Base-by-base conservation (phyloP, 2,329 filamentous ascomycete species). In the Neofusicoccum sp. region DNA sequence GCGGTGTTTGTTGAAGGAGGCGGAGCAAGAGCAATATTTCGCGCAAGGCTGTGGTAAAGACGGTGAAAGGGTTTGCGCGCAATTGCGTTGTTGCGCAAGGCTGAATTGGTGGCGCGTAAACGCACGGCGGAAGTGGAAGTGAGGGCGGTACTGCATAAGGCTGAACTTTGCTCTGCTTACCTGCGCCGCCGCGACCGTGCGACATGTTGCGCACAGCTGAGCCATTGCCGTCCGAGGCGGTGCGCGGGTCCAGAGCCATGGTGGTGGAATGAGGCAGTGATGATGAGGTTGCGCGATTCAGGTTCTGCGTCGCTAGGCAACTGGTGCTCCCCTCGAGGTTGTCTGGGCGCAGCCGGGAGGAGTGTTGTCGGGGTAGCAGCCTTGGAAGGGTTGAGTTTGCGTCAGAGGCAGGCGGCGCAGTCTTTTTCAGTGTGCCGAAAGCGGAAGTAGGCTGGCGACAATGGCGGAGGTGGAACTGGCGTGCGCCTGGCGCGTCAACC, bases 151-250 rank as follows among this genome's bases (percentile, higher is more conserved):
- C 2, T 20, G 40, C 12, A 7, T 31, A 33, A 45, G 54, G 54
- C 33, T 58, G 14, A 30, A 62, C 51, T 45, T 47, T 31, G 44
- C 48, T 16, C 31, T 28, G 61, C 76, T 67, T 73, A 83, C 81
- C 89, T 64, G 89, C 90, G 71, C 90, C 90, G 70, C 90, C 90
- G 64, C 90, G 88, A 68, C 90, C 90, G 69, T 90, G 86, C 41
- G 88, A 90, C 48, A 73, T 67, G 56, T 72, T 68, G 59, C 74
- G 71, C 16, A 69, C 64, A 7, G 61, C 40, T 28, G 62, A 63
- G 30, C 62, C 63, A 8, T 57, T 48, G 31, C 62, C 64, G n/a
- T 65, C 36, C 47, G 65, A 63, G 30, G 63, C 45, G 41, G 51
- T 53, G 31, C 66, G 68, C 56, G 65, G 65, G 33, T 61, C 59